Base-by-base conservation (phyloP, 441 rosid genomes). In the Isatis lusitanica region DNA sequence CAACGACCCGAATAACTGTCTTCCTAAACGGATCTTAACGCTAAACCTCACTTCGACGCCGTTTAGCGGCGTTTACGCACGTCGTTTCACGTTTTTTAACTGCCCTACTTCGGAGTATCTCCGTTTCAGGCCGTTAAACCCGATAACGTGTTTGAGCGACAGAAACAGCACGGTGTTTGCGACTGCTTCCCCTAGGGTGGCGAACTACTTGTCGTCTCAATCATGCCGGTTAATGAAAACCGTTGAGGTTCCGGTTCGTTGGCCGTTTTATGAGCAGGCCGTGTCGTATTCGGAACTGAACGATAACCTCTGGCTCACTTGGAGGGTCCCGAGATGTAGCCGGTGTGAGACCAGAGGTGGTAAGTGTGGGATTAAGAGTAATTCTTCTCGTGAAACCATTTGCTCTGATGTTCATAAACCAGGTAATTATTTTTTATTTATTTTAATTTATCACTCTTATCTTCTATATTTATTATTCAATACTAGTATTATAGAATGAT, bases 111-210 rank as follows among this genome's bases (percentile, higher is more conserved):
- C 59, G 0, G 65, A 72, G 35, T 77, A 73, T 47, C 71, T 44
- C 15, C 42, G 10, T 17, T 78, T 59, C 42, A 38, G 40, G 39
- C 74, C 70, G 66, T 71, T 86, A 24, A 74, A 83, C 33, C 86
- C 93, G 1, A 83, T 90, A 12, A 80, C 84, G 56, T 93, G 98
- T 76, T 79, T 86, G 31, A 86, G 90, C 66, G 68, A 42, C 12
- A 2, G 48, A 10, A 81, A 73, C 42, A 68, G 77, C 82, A 74
- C 83, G 9, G 85, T 89, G 64, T 89, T 85, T 47, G 94, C 97
- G 7, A 83, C 91, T 15, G 84, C 92, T 5, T 84, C 89, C 0
- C 50, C 59, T 3, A 47, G 47, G 30, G 66, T 79, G 17, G 18
- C 70, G 1, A 9, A 31, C 12, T 4, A 10, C 16, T 6, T 30